Evolutionary conservation across 495 filamentous ascomycete genomes (phyloP).

Genomic region (Lepidopterella palustris): DNA sequence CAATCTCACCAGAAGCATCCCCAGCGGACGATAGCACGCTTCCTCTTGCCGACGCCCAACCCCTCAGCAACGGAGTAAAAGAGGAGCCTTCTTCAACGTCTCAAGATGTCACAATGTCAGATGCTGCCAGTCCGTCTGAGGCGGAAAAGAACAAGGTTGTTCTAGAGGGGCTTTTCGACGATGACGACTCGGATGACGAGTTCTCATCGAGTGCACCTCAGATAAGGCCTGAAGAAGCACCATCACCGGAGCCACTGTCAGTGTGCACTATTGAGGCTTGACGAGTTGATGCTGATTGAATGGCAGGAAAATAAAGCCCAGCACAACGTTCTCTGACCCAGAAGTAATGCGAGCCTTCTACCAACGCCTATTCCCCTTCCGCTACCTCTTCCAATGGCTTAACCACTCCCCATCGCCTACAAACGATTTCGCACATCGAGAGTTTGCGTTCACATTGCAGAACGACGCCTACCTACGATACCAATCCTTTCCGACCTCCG

Average conservation of each 20-base stretch:
- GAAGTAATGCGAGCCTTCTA: conserved; percentile 89
- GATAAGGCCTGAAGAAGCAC: conserved; percentile 37
- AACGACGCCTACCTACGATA: conserved; percentile 90
- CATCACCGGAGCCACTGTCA: conserved; percentile 40
- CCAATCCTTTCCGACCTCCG: conserved; percentile 77
- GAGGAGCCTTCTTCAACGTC: conserved; percentile 3
- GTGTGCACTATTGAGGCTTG: conserved; percentile 4
- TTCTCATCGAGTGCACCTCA: conserved; percentile 53
- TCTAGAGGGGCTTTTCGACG: conserved; percentile 74
- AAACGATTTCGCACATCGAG: conserved; percentile 83
- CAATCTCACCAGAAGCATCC: conserved; percentile 14
- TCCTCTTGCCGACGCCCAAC: conserved; percentile 3
- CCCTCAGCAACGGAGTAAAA: conserved; percentile 8
- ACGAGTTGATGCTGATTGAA: neutral
- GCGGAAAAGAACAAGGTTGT: conserved; percentile 48
- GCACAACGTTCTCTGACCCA: conserved; percentile 52
- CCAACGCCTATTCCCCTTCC: conserved; percentile 91
- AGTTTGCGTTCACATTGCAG: conserved; percentile 88
- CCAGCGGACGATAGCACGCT: conserved; percentile 9
- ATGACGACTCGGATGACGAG: conserved; percentile 71
- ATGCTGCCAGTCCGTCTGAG: conserved; percentile 14
- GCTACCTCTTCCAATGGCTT: conserved; percentile 94
- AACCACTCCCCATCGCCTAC: conserved; percentile 85
- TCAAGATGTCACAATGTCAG: conserved; percentile 16
- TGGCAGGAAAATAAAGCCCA: conserved; percentile 18